Conservation (phyloP, 495 filamentous ascomycete genomes). For the Penicillium verhagenii region DNA sequence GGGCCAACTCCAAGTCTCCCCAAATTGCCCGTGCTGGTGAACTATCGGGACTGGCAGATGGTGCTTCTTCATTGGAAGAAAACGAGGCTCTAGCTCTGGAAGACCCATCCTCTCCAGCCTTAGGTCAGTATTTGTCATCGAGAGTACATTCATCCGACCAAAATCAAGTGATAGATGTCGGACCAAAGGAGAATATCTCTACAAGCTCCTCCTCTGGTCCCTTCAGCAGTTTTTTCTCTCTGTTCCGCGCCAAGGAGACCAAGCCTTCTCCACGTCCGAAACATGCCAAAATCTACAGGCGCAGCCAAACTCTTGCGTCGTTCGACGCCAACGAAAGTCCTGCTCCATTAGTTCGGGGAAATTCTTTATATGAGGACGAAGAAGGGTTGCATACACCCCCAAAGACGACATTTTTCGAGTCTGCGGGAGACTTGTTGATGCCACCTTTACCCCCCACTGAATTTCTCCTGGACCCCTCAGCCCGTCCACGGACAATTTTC, state of each 20-base stretch:
- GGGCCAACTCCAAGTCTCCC: slow-evolving; percentile 64
- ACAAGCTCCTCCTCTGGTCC: slow-evolving; percentile 39
- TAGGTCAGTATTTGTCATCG: slow-evolving; percentile 21
- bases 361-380: slow-evolving; percentile 42
- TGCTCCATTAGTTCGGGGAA: slow-evolving; percentile 39
- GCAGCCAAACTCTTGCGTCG: slow-evolving; percentile 68
- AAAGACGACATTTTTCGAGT: slow-evolving; percentile 89
- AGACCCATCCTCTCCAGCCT: slow-evolving; percentile 16
- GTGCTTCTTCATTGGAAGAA: slow-evolving; percentile 8
- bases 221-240: slow-evolving; percentile 60
- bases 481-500: slow-evolving; percentile 89
- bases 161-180: slow-evolving; percentile 6
- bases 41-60: slow-evolving; percentile 23
- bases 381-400: slow-evolving; percentile 67
- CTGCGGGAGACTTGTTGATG: slow-evolving; percentile 86
- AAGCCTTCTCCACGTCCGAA: slow-evolving; percentile 40
- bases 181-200: slow-evolving; percentile 10
- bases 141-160: slow-evolving; percentile 1
- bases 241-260: slow-evolving; percentile 52
- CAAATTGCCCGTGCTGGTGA: slow-evolving; percentile 30
- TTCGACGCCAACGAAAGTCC: slow-evolving; percentile 34
- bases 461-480: slow-evolving; percentile 78
- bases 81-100: background rate
- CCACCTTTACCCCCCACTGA: slow-evolving; percentile 78
- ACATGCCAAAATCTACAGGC: slow-evolving; percentile 69